Evolutionary conservation across 2,329 filamentous ascomycete species (phyloP), one percentile per base, ranked within the genome.

Genomic region (Microascus cirrosus): DNA sequence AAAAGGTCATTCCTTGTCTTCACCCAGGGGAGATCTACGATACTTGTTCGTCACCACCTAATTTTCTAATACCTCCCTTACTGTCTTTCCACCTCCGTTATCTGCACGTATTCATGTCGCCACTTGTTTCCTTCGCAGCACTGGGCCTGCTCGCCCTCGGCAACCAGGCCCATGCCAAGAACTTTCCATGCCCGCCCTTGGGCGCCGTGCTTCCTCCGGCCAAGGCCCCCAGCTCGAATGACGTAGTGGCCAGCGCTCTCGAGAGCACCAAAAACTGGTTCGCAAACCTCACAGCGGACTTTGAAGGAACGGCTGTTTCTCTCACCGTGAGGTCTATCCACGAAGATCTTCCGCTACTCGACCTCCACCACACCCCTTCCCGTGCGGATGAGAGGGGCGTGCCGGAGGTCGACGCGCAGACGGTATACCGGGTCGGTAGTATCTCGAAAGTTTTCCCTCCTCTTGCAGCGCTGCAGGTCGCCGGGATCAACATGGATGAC

Each of bases 311-410:
- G 0, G 73, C 66, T 1, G 59, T 76, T 8, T 71, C 74, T 0
- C 62, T 77, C 1, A 70, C 65, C 1, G 69, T 75, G 55, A 71
- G 73, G 62, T 75, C 74, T 0, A 70, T 75, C 53, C 69, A 76
- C 48, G 72, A 76, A 58, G 62, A 65, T 42, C 59, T 60, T 0
- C 64, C 68, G 1, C 61, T 77, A 13, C 65, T 77, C 53, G 69
- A 74, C 34, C 68, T 71, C 54, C 69, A 75, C 62, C 68, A 72
- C 60, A 77, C 75, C 0, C 73, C 74, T 12, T 22, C 20, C 5
- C 36, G 11, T 11, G 1, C 42, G 12, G 18, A 25, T 25, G 13
- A 52, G 10, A n/a, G 45, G n/a, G 15, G 45, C 25, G 35, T 36
- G 3, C 11, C 24, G 6, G 20, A 63, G 20, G 59, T 73, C 25